Base-by-base conservation (phyloP, 2,329 filamentous ascomycete species). In the Alternaria arbusti region DNA sequence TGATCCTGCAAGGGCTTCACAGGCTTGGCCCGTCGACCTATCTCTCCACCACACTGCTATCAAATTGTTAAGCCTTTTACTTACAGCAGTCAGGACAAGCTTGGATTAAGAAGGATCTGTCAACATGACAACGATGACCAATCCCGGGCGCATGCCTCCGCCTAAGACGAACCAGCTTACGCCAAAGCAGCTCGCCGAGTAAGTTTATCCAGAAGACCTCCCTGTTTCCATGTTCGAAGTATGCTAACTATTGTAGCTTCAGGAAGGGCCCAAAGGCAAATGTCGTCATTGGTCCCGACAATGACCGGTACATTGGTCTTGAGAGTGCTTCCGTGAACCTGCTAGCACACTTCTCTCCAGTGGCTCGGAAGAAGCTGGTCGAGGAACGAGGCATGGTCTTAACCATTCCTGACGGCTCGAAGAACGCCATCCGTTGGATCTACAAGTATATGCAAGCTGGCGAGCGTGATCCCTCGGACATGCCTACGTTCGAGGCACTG, bases 381-480 rank as follows among this genome's bases (percentile, higher is more conserved):
- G 56, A 43, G 11, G 59, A 68, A 17, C 15, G 28, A n/a, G 15
- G 15, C n/a, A 22, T 47, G 0, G 17, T 49, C 17, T 57, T 74
- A 5, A 49, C 15, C 11, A 65, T 75, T 28, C 65, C 66, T 20
- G 44, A 66, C 52, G 66, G 66, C 23, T 32, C 46, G 9, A 73
- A 71, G 63, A 47, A 61, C 13, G 56, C 57, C 28, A 26, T 74
- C 12, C 28, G 54, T 10, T 73, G 71, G 66, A 71, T 75, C 46
- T 75, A 74, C 59, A 67, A 62, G 30, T 73, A 68, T 57, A 72
- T 74, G 69, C 64, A 68, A 1, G 61, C 65, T n/a, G 68, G 68
- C 20, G 67, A 70, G 51, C 57, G 54, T 5, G 68, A 70, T 32
- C 44, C 58, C 3, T 8, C 44, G 4, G 61, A 54, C 20, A 22